These are phyloP conservation scores for Adansonia gregorii DNA, from an alignment of 441 rosid species.

Conservation along the genomic window DNA sequence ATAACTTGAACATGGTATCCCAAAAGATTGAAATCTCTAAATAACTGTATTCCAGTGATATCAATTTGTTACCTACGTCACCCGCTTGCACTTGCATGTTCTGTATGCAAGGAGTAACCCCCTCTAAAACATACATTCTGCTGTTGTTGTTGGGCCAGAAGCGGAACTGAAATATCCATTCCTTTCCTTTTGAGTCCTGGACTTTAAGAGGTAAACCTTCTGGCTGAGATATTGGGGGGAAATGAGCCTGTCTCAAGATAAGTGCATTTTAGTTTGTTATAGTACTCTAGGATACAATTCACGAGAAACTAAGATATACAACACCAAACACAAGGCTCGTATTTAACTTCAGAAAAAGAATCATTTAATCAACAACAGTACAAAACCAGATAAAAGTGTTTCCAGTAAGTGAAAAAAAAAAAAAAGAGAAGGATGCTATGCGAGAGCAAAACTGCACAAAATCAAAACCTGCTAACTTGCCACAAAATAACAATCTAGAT, in stretches of 20 bases:
- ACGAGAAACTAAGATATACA: neutral
- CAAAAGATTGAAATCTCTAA: slow-evolving; percentile 11
- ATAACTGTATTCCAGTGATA: slow-evolving; percentile 21
- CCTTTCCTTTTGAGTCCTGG: slow-evolving; percentile 93
- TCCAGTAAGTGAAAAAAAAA: neutral
- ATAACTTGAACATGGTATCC: slow-evolving; percentile 13
- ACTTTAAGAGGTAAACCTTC: slow-evolving; percentile 95
- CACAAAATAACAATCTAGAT: neutral
- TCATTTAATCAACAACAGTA: neutral
- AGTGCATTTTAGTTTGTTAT: slow-evolving; percentile 25
- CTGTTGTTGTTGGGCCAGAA: slow-evolving; percentile 94
- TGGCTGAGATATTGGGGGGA: slow-evolving; percentile 80
- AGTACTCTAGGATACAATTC: slow-evolving; percentile 24
- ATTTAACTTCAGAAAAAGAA: slow-evolving; percentile 7
- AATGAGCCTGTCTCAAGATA: slow-evolving; percentile 66
- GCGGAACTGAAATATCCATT: slow-evolving; percentile 96
- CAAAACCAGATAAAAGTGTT: slow-evolving; percentile 16
- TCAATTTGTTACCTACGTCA: slow-evolving; percentile 68
- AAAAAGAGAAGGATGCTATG: neutral
- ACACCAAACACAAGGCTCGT: slow-evolving; percentile 6
- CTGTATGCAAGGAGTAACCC: slow-evolving; percentile 93
- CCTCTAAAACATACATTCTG: slow-evolving; percentile 97
- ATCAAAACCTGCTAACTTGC: slow-evolving; percentile 4
- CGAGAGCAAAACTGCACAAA: neutral
- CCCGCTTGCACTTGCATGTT: slow-evolving; percentile 96